Conservation (phyloP, 768 basidiomycete species). For the Phlebiopsis flavidoalba region DNA sequence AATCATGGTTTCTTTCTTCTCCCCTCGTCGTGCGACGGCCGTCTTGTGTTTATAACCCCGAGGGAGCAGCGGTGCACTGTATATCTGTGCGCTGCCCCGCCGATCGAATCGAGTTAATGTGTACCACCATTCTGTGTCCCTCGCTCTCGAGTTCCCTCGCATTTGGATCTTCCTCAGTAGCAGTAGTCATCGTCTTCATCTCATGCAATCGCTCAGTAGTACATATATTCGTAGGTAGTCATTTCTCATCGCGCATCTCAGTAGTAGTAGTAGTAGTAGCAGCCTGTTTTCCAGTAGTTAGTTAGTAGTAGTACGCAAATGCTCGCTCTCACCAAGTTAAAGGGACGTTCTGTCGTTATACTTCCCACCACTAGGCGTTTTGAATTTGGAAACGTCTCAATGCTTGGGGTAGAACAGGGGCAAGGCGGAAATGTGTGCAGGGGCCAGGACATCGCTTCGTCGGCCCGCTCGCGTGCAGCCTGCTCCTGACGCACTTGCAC, state of each 20-base stretch:
- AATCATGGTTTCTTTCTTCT: not conserved
- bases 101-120: not conserved
- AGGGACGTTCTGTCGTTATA: not conserved
- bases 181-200: conserved; percentile 14
- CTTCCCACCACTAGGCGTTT: too few species aligned
- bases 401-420: too few species aligned
- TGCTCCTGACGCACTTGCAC: not conserved
- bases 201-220: not conserved
- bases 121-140: conserved; percentile 1
- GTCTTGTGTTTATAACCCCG: not conserved
- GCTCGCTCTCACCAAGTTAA: not conserved
- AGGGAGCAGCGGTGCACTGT: not conserved
- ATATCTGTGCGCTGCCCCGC: not conserved
- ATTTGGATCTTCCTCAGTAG: conserved; percentile 14
- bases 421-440: too few species aligned
- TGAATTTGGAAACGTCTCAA: too few species aligned
- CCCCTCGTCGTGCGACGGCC: not conserved
- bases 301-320: conserved; percentile 1
- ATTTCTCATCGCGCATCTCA: not conserved
- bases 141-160: conserved; percentile 10
- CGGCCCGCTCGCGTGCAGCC: not conserved
- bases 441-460: not conserved
- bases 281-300: conserved; percentile 1
- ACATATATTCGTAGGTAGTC: not conserved
- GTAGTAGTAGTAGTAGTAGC: conserved; percentile 1